A percentile compares a stretch with the other conserved stretches of the same genome.
phyloP scores from a whole-genome alignment of 345 rosid genomes.

The Citrus unshiu region DNA sequence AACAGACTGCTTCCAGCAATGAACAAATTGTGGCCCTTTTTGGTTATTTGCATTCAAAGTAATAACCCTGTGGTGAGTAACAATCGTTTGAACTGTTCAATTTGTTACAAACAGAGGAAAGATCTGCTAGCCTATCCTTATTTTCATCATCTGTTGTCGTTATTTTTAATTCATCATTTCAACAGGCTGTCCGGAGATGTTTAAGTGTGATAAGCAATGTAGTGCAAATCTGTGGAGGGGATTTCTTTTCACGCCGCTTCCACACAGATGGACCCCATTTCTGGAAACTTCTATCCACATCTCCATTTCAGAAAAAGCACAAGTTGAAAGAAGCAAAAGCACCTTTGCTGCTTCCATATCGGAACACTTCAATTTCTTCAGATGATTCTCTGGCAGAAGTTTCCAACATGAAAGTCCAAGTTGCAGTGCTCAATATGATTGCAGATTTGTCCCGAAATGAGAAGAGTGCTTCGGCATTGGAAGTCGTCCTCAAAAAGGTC shows the following conservation, averaged over 20 bases:
- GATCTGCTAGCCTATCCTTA: background rate
- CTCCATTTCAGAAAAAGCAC: conserved; percentile 55
- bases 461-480: conserved; percentile 67
- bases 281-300: conserved; percentile 76
- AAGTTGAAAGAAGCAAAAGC: conserved; percentile 42
- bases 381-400: conserved; percentile 62
- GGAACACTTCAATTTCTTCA: conserved; percentile 34
- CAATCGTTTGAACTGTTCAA: background rate
- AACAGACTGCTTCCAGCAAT: conserved; percentile 89
- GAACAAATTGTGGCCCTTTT: conserved; percentile 89
- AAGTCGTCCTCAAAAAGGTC: conserved; percentile 70
- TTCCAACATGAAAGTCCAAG: conserved; percentile 77
- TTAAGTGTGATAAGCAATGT: conserved; percentile 46
- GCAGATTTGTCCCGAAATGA: conserved; percentile 57
- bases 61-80: conserved; percentile 55
- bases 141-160: conserved; percentile 4
- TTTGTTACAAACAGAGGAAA: background rate
- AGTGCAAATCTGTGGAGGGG: conserved; percentile 80
- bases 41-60: conserved; percentile 64
- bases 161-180: conserved; percentile 4
- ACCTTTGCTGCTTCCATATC: conserved; percentile 72
- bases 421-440: conserved; percentile 73
- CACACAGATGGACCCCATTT: conserved; percentile 65
- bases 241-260: conserved; percentile 90
- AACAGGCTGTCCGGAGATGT: conserved; percentile 70